Percentiles rank a stretch among this genome's conserved stretches.
Conservation (phyloP, 257 asterid genomes). For the Cynanchum wilfordii region DNA sequence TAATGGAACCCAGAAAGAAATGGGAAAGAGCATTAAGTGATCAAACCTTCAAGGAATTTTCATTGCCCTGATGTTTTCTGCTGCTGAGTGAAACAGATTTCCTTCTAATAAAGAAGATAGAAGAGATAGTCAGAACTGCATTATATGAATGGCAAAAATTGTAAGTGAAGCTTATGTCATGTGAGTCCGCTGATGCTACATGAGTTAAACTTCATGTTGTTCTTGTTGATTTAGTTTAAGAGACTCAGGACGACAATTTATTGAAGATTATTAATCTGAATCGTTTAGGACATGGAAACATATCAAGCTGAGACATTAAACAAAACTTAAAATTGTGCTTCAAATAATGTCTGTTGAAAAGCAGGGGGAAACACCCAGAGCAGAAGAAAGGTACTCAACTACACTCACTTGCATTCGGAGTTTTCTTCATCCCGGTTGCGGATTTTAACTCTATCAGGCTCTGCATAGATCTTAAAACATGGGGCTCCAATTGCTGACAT, state of each 20-base stretch:
- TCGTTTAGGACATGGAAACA: not conserved
- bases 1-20: not conserved
- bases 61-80: conserved; percentile 19
- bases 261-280: not conserved
- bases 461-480: conserved; percentile 19
- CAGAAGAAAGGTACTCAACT: not conserved
- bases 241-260: not conserved
- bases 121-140: not conserved
- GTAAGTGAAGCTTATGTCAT: not conserved
- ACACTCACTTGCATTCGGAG: conserved; percentile 13
- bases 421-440: not conserved
- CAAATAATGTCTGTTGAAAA: not conserved
- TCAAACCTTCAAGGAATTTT: conserved; percentile 43
- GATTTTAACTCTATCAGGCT: not conserved
- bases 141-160: not conserved
- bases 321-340: not conserved
- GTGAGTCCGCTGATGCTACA: not conserved
- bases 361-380: not conserved
- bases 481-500: conserved; percentile 8
- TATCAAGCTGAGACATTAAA: not conserved
- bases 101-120: conserved; percentile 24
- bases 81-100: conserved; percentile 25
- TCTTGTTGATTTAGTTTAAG: not conserved
- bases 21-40: not conserved
- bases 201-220: not conserved